Evolutionary conservation across 768 basidiomycete genomes (phyloP).

Genomic region (Xerocomus potaroensis): DNA sequence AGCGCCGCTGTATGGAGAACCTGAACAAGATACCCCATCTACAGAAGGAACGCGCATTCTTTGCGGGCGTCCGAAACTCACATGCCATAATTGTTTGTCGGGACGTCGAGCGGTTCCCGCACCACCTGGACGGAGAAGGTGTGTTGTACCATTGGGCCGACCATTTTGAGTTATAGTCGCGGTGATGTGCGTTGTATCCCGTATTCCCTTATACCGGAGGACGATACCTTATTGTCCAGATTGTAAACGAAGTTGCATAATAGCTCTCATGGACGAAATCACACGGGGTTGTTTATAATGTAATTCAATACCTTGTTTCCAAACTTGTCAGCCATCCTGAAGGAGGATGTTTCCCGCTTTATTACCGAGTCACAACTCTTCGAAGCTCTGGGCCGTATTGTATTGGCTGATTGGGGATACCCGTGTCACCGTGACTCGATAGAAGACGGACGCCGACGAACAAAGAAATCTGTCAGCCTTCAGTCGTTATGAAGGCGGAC

Average conservation of each 20-base stretch:
- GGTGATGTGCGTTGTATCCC: not conserved
- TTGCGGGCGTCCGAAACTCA: conserved; percentile 54
- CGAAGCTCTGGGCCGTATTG: conserved; percentile 6
- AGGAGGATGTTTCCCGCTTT: conserved; percentile 3
- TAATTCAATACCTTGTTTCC: too few relatives aligned
- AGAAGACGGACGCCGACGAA: conserved; percentile 1
- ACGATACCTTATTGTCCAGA: not conserved
- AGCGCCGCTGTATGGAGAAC: conserved; percentile 51
- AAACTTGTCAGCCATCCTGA: too few relatives aligned
- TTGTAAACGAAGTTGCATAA: too few relatives aligned
- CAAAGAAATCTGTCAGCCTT: conserved; percentile 10
- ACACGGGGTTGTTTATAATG: too few relatives aligned
- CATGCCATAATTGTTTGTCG: conserved; percentile 72
- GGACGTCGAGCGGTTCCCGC: conserved; percentile 56
- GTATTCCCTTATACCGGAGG: not conserved
- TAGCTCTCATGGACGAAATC: too few relatives aligned
- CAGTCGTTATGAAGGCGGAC: conserved; percentile 7
- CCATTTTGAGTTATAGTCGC: conserved; percentile 43
- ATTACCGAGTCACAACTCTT: conserved; percentile 1
- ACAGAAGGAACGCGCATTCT: conserved; percentile 67
- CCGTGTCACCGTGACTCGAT: too few relatives aligned
- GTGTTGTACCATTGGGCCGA: conserved; percentile 71
- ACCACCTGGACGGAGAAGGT: conserved; percentile 57
- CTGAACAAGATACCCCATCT: conserved; percentile 66
- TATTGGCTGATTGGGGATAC: conserved; percentile 9